Evolutionary conservation across 2,329 filamentous ascomycete species (phyloP).

Genomic region (Aureobasidium subglaciale): DNA sequence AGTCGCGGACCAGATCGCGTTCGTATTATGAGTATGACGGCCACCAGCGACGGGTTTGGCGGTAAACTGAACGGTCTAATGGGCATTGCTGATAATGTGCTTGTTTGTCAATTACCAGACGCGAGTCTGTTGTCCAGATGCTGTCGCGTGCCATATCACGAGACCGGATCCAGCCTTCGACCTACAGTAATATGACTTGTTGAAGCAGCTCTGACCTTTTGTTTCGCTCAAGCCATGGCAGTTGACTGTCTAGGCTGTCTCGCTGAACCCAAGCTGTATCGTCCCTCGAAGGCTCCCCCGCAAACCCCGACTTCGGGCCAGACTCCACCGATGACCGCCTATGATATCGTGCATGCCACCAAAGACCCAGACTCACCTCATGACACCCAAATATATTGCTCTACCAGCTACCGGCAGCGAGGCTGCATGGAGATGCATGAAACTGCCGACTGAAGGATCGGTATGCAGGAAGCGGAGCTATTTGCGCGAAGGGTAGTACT

Average conservation of each 20-base stretch:
- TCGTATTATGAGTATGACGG: constrained; percentile 66
- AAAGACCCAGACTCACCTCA: no score
- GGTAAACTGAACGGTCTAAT: constrained; percentile 28
- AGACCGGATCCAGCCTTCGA: background rate
- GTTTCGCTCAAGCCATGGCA: constrained; percentile 1
- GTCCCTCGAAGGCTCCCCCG: background rate
- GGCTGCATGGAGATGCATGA: no score
- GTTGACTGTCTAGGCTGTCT: background rate
- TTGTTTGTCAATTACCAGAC: background rate
- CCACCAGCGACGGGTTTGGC: constrained; percentile 54
- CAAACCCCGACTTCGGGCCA: background rate
- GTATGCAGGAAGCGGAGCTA: no score
- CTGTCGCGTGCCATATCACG: constrained; percentile 5
- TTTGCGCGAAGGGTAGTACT: no score
- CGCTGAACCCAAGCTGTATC: background rate
- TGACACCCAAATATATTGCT: no score
- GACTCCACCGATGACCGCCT: background rate
- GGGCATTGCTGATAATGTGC: constrained; percentile 7
- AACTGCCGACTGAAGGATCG: no score
- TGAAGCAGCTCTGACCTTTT: background rate
- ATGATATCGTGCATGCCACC: no score
- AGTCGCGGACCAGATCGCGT: constrained; percentile 73
- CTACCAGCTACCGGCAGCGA: no score
- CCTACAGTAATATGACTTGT: background rate
- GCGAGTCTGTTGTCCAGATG: background rate